Base-by-base conservation (phyloP, 768 basidiomycete genomes). In the Asterophora lycoperdoides region DNA sequence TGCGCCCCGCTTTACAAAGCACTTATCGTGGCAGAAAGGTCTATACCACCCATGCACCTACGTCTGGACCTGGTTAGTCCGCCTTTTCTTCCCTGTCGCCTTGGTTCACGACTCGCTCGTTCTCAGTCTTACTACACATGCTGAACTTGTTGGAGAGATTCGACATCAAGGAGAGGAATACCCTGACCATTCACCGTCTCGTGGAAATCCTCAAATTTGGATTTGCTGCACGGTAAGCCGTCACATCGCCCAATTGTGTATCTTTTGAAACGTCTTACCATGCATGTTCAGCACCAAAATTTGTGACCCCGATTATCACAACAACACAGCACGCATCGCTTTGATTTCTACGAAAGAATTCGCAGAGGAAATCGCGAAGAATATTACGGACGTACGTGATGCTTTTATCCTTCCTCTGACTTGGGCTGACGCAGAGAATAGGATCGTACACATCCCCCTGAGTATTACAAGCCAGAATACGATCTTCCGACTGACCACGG, bases 111-210 rank as follows among this genome's bases (percentile, higher is more conserved):
- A 11, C 32, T 51, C 37, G 44, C 37, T 46, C 32, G 18, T 35
- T 39, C 41, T 32, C 41, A 74, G 89, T 89, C n/a, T 69, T 98
- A 35, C 68, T 96, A 34, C 87, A 92, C 61, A 87, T 97, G 77
- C 70, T 98, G n/a, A 96, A 97, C 61, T 64, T 93, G 15, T 68
- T 95, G 39, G 93, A 96, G 61, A 74, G 77, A n/a, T 97, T 79
- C 59, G 65, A 78, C 29, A 55, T 75, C 14, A 68, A 70, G 19
- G 80, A 80, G 38, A 65, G 73, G 54, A 83, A 75, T n/a, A 72
- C 75, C 0, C 62, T 91, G 13, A 87, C 82, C 54, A 72, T 79
- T 2, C 96, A 98, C 64, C 76, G 93, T 39, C 62, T 89, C 4
- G 72, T 97, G 11, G 96, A 98, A 66, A 78, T 80, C 0, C 73